A percentile compares a stretch with the other conserved stretches of the same genome.
These are phyloP conservation scores for Xylaria castorea DNA, from an alignment of 495 filamentous ascomycete species.

Conservation along the genomic window DNA sequence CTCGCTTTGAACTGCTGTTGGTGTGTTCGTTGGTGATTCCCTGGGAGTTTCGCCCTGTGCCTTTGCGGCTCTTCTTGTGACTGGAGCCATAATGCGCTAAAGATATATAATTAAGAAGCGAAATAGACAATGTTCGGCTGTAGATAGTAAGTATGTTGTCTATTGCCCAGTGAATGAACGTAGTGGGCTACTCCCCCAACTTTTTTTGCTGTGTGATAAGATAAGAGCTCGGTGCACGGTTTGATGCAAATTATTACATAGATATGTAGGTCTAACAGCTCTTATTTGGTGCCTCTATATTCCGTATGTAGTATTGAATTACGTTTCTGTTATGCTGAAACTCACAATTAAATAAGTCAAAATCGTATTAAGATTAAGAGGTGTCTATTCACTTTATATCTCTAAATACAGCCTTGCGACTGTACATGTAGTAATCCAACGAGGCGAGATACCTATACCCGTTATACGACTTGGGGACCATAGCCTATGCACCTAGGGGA, in stretches of 20 bases:
- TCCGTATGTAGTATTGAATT: too few species aligned
- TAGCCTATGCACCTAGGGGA: not conserved
- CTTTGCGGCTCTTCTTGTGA: slow-evolving; percentile 34
- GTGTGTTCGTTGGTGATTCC: not conserved
- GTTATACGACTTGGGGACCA: too few species aligned
- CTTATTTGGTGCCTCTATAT: too few species aligned
- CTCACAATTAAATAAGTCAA: not conserved
- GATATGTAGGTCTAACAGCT: too few species aligned
- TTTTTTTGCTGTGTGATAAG: slow-evolving; percentile 42
- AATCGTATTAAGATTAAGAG: not conserved
- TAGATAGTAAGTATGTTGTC: not conserved
- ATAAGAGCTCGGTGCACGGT: slow-evolving; percentile 31
- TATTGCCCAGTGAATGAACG: not conserved
- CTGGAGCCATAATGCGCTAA: slow-evolving; percentile 31
- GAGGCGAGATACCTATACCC: too few species aligned
- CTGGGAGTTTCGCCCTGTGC: slow-evolving; percentile 6
- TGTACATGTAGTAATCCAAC: not conserved
- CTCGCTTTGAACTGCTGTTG: slow-evolving; percentile 5
- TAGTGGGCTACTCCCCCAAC: slow-evolving; percentile 22
- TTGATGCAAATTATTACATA: not conserved
- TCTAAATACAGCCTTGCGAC: not conserved
- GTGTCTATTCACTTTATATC: not conserved
- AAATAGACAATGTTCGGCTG: not conserved
- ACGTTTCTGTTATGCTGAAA: not conserved
- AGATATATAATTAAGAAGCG: not conserved